Conservation (phyloP, 2,329 filamentous ascomycete species). For the Ustulina deusta region DNA sequence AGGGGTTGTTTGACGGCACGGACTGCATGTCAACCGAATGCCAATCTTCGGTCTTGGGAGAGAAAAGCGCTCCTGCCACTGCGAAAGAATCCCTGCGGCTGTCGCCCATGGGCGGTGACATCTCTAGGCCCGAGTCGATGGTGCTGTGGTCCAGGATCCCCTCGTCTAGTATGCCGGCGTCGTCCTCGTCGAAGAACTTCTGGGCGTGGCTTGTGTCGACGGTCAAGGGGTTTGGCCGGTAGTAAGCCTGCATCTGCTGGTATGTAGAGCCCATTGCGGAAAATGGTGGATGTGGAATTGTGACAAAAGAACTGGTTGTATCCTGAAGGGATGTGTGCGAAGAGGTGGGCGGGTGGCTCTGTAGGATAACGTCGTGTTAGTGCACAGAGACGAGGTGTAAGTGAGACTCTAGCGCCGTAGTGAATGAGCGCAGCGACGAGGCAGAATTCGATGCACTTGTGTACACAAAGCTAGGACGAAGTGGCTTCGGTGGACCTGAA, state of each 20-base stretch:
- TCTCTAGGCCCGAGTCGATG: conserved; percentile 71
- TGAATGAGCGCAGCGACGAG: conserved; percentile 11
- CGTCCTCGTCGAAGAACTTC: conserved; percentile 72
- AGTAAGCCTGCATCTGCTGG: conserved; percentile 64
- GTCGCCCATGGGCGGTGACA: conserved; percentile 72
- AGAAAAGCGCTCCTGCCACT: conserved; percentile 69
- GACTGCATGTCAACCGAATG: conserved; percentile 74
- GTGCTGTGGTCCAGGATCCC: conserved; percentile 69
- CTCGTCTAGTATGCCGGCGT: conserved; percentile 71
- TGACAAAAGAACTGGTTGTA: conserved; percentile 37
- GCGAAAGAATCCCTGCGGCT: conserved; percentile 74
- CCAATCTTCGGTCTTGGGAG: conserved; percentile 74
- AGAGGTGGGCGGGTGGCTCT: conserved; percentile 43
- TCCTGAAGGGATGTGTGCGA: conserved; percentile 24
- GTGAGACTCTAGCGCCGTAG: conserved; percentile 27
- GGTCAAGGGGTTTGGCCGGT: conserved; percentile 62
- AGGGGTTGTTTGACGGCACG: conserved; percentile 72
- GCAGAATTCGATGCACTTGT: conserved; percentile 18
- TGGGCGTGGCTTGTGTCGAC: conserved; percentile 66
- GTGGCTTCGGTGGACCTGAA: conserved; percentile 28
- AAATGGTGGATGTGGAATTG: conserved; percentile 36
- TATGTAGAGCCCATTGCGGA: conserved; percentile 64
- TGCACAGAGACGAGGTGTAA: conserved; percentile 41
- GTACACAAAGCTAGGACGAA: conserved; percentile 24
- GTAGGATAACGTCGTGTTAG: conserved; percentile 44